Evolutionary conservation across 2,329 filamentous ascomycete species (phyloP).

Genomic region (Atkinsonella hypoxylon): DNA sequence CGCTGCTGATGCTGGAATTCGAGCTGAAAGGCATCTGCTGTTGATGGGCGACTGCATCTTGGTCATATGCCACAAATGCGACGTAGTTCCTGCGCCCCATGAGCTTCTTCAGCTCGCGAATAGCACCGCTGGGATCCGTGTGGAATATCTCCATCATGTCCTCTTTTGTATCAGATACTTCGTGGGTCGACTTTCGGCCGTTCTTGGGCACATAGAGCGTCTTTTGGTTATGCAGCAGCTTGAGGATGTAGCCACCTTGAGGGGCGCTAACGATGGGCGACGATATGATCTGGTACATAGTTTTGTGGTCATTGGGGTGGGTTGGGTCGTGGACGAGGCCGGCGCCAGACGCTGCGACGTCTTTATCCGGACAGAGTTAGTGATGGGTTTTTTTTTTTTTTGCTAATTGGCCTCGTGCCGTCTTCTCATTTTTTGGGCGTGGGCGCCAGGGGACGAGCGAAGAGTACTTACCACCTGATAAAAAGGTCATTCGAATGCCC

Average conservation of each 20-base stretch:
- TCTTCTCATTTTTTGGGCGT: no score
- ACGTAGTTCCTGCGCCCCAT: constrained; percentile 93
- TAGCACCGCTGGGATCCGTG: constrained; percentile 74
- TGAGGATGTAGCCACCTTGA: constrained; percentile 73
- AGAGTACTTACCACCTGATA: constrained; percentile 60
- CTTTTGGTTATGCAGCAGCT: constrained; percentile 91
- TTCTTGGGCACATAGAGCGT: constrained; percentile 84
- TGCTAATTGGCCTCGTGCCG: neutral
- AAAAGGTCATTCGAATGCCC: constrained; percentile 89
- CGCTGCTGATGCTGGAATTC: constrained; percentile 21
- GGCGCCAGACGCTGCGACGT: constrained; percentile 82
- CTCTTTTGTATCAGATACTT: constrained; percentile 86
- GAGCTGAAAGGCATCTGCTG: constrained; percentile 26
- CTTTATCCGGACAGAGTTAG: constrained; percentile 22
- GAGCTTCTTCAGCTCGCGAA: constrained; percentile 75
- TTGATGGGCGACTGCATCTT: constrained; percentile 47
- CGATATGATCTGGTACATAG: constrained; percentile 97
- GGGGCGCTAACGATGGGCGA: constrained; percentile 87
- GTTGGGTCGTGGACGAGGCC: constrained; percentile 89
- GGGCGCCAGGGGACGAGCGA: no score
- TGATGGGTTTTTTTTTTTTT: neutral
- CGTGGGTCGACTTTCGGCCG: constrained; percentile 62
- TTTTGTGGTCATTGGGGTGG: constrained; percentile 89
- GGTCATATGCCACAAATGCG: constrained; percentile 87
- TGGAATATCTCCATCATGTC: constrained; percentile 99